Base-by-base conservation (phyloP, 306 rosid genomes). In the Inga leiocalycina region DNA sequence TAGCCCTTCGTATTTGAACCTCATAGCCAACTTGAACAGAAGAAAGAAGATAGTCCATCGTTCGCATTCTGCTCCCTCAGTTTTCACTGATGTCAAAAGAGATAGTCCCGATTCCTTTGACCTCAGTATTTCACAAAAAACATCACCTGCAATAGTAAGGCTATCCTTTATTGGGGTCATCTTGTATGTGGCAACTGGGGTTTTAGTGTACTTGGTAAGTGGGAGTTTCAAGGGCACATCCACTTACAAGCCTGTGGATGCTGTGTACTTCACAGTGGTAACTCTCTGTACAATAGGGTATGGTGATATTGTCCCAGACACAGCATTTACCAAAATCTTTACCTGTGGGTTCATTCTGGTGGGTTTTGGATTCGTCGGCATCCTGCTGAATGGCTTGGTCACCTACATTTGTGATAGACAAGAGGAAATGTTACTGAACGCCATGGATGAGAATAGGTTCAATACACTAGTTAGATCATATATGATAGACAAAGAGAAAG, bases 221-320 rank as follows among this genome's bases (percentile, higher is more conserved):
- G 90, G 84, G 49, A 82, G 84, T 62, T 88, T 91, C 88, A 90
- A 57, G 57, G 93, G 94, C 10, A 8, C 61, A 12, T 17, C 67
- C 43, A 91, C 96, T 1, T 48, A 54, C 66, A 79, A 17, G 75
- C 90, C 86, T 0, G 89, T 93, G 32, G 98, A 93, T 71, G 94
- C 93, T 65, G 37, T 88, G 48, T 93, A 93, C 89, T 93, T 88
- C 74, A 87, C 88, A 8, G 75, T 92, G 74, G 98, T 92, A 68
- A 93, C 93, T 51, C 92, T 93, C 4, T 89, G 94, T 80, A 89
- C 93, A 10, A 87, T 89, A 76, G 98, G 98, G 17, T 93, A 90
- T 79, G 98, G 98, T 19, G 98, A 93, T 69, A 92, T 93, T 17
- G 88, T 90, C 30, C 98, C 97, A 4, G 90, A 90, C 44, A 43